Conservation (phyloP, 495 filamentous ascomycete genomes). For the Annulohypoxylon bovei region DNA sequence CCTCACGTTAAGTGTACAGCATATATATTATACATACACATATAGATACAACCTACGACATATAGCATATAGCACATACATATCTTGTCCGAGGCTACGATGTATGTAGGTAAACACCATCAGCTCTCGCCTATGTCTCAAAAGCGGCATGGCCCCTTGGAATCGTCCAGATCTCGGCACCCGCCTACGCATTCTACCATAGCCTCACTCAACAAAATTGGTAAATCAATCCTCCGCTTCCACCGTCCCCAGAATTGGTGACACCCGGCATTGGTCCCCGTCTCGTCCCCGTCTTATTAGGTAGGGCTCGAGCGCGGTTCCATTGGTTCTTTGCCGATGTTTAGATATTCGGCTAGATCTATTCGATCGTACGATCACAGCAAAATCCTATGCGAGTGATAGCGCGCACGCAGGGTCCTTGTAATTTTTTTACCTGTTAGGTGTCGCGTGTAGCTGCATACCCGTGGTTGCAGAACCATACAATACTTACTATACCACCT, state of each 20-base stretch:
- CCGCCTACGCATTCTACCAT: not conserved
- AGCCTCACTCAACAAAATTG: conserved; percentile 17
- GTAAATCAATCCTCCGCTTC: conserved; percentile 17
- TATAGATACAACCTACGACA: not conserved
- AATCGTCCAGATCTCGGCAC: not conserved
- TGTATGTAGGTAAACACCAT: not conserved
- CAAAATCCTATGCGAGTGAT: conserved; percentile 33
- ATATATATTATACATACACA: not conserved
- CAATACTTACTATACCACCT: conserved; percentile 18
- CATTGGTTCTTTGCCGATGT: conserved; percentile 20
- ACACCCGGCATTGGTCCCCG: conserved; percentile 21
- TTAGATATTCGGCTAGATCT: conserved; percentile 39
- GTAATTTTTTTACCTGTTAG: conserved; percentile 15
- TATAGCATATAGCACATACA: not conserved
- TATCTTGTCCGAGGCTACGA: not conserved
- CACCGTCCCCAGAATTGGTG: conserved; percentile 7
- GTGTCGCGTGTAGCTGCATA: conserved; percentile 22
- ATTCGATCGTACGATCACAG: conserved; percentile 39
- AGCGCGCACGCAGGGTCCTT: conserved; percentile 19
- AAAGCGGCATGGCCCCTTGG: conserved; percentile 3
- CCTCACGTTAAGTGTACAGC: not conserved
- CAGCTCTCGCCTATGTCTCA: not conserved
- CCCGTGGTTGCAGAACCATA: conserved; percentile 25
- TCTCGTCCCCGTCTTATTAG: conserved; percentile 25
- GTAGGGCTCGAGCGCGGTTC: conserved; percentile 27